Conservation (phyloP, 169 alveolate species). For the Plasmodium coatneyi region DNA sequence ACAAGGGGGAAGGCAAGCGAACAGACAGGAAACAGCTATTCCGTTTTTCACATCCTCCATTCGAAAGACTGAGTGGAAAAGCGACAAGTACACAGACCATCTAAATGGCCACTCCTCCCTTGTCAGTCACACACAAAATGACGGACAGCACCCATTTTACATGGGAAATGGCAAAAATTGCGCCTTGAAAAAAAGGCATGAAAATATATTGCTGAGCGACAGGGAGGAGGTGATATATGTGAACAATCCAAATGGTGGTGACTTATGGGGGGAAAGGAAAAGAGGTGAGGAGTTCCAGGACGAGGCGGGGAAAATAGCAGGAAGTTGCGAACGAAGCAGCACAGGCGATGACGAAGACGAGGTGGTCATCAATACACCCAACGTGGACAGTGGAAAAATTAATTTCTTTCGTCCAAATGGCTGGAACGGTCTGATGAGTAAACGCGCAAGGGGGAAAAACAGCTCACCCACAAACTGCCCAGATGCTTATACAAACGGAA, state of each 20-base stretch:
- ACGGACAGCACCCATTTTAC: neutral
- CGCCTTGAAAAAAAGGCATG: neutral
- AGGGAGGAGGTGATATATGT: slow-evolving; percentile 2
- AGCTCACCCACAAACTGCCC: neutral
- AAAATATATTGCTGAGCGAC: neutral
- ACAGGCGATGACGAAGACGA: neutral
- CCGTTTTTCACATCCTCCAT: neutral
- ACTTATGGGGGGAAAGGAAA: neutral
- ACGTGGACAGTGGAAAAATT: neutral
- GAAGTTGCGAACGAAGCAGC: neutral
- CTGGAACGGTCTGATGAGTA: neutral
- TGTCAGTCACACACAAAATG: neutral
- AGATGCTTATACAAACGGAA: neutral
- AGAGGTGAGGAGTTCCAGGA: neutral
- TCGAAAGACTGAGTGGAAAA: neutral
- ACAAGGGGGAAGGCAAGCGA: neutral
- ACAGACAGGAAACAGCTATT: neutral
- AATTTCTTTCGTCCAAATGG: neutral
- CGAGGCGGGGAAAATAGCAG: neutral
- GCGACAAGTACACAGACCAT: neutral
- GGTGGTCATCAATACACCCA: neutral
- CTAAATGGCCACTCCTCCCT: neutral
- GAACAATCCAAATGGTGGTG: neutral
- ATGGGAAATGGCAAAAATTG: neutral
- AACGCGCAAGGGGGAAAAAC: neutral